These are phyloP conservation scores for Torulaspora microellipsoides DNA, from an alignment of 805 yeast genomes.

Conservation along the genomic window DNA sequence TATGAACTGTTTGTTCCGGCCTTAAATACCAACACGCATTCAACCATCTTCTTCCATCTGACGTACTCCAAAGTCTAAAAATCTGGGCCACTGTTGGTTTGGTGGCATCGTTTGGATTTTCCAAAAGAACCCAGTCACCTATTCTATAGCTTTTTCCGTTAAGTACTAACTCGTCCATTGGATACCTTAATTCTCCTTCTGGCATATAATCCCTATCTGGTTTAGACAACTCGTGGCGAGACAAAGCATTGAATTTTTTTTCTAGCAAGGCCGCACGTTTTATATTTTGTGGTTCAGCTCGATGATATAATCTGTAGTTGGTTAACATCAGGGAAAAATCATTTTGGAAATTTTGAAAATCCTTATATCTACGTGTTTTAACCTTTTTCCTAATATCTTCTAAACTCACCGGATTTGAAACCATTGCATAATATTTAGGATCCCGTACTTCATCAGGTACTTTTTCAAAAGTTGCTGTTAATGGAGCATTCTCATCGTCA, in stretches of 20 bases:
- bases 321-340: slow-evolving; percentile 73
- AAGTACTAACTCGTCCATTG: slow-evolving; percentile 71
- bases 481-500: slow-evolving; percentile 44
- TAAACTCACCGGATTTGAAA: slow-evolving; percentile 59
- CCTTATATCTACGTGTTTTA: slow-evolving; percentile 75
- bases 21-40: slow-evolving; percentile 98
- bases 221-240: slow-evolving; percentile 66
- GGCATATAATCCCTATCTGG: slow-evolving; percentile 75
- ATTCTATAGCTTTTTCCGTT: slow-evolving; percentile 71
- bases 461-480: slow-evolving; percentile 70
- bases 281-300: slow-evolving; percentile 52
- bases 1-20: slow-evolving; percentile 96
- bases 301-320: slow-evolving; percentile 65
- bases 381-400: slow-evolving; percentile 76
- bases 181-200: slow-evolving; percentile 61
- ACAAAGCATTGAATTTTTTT: slow-evolving; percentile 49
- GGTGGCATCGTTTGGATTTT: slow-evolving; percentile 80
- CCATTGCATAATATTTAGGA: slow-evolving; percentile 44
- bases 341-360: slow-evolving; percentile 67
- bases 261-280: slow-evolving; percentile 64
- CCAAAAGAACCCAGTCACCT: slow-evolving; percentile 92
- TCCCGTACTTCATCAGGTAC: slow-evolving; percentile 62
- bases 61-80: slow-evolving; percentile 82
- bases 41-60: slow-evolving; percentile 78
- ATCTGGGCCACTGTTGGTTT: slow-evolving; percentile 93